Conservation (phyloP, 2,329 filamentous ascomycete species). For the Madurella fahalii region DNA sequence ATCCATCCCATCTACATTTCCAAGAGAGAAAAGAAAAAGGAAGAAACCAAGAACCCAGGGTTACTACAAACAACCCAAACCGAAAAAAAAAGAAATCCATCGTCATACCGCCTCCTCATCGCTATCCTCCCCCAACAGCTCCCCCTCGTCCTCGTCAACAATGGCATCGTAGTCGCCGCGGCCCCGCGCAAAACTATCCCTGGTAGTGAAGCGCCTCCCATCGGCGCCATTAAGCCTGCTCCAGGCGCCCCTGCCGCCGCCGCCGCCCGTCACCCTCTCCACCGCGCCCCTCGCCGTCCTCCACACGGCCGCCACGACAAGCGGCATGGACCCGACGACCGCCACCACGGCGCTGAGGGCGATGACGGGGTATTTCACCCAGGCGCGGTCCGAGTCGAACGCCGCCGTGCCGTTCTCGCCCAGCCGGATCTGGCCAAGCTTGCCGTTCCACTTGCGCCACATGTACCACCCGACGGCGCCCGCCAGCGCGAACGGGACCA, state of each 20-base stretch:
- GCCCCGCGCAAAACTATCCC: constrained; percentile 83
- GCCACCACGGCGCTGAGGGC: constrained; percentile 62
- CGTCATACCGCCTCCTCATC: constrained; percentile 78
- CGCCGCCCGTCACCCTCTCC: constrained; percentile 39
- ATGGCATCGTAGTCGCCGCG: constrained; percentile 75
- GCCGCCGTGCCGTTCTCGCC: constrained; percentile 57
- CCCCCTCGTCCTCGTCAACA: constrained; percentile 91
- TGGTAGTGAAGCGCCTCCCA: constrained; percentile 72
- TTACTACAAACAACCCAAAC: not conserved
- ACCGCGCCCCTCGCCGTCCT: constrained; percentile 54
- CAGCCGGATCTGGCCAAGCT: constrained; percentile 87
- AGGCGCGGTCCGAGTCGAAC: constrained; percentile 67
- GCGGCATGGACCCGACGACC: constrained; percentile 59
- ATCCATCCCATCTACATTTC: too few species aligned
- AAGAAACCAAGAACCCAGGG: not conserved
- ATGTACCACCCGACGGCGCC: constrained; percentile 76
- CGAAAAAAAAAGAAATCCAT: not conserved
- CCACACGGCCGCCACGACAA: constrained; percentile 71
- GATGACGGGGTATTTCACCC: constrained; percentile 79
- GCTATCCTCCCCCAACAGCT: constrained; percentile 79
- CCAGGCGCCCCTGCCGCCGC: constrained; percentile 43
- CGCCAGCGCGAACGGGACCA: constrained; percentile 70
- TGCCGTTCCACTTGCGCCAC: constrained; percentile 78
- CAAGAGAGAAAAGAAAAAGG: not conserved
- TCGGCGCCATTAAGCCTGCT: constrained; percentile 53